Conservation (phyloP, 352 stramenopile species). For the Globisporangium ultimum region DNA sequence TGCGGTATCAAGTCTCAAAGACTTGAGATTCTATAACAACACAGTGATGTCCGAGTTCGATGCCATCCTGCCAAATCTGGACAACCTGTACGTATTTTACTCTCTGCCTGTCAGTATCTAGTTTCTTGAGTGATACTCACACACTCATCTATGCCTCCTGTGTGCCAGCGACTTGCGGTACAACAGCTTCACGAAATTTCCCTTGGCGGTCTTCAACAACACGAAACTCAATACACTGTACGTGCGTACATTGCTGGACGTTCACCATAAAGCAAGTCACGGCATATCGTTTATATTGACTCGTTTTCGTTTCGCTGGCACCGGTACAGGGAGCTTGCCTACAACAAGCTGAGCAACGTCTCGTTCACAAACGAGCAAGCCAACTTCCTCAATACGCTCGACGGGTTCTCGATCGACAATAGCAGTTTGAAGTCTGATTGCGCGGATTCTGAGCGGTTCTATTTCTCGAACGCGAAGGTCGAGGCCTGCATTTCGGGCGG, state of each 20-base stretch:
- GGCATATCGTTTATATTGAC: too few species aligned
- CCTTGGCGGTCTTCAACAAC: conserved; percentile 7
- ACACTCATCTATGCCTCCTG: not conserved
- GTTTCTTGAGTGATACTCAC: not conserved
- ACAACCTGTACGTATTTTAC: conserved; percentile 4
- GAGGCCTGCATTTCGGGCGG: conserved; percentile 1
- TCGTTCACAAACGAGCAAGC: conserved; percentile 8
- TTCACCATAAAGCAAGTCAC: too few species aligned
- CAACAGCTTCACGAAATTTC: conserved; percentile 4
- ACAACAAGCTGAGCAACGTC: not conserved
- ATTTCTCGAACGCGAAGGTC: not conserved
- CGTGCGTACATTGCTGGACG: not conserved
- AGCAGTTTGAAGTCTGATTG: not conserved
- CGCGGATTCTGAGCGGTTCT: not conserved
- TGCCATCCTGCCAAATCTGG: conserved; percentile 1
- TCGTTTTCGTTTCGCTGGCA: not conserved
- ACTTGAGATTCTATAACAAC: conserved; percentile 2
- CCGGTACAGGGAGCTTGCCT: not conserved
- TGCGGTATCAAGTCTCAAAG: conserved; percentile 2
- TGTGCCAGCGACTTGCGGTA: not conserved
- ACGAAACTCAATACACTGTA: conserved; percentile 5
- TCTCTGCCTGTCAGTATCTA: too few species aligned
- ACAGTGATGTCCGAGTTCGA: conserved; percentile 6
- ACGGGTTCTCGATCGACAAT: not conserved
- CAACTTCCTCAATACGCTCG: conserved; percentile 1